These are phyloP conservation scores for Geotrichum phurueaensis DNA, from an alignment of 1,139 yeast genomes.

Conservation along the genomic window DNA sequence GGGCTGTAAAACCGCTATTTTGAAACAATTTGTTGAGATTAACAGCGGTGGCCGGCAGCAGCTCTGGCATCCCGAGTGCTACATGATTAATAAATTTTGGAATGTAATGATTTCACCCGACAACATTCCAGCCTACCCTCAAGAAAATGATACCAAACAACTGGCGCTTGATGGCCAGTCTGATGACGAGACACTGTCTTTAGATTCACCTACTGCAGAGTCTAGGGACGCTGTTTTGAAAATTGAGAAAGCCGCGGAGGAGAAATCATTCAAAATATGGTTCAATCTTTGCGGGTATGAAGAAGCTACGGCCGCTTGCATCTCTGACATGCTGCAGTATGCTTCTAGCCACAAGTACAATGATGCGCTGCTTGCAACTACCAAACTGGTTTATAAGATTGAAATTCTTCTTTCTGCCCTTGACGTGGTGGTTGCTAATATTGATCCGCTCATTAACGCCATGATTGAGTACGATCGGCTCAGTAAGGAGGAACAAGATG, in stretches of 20 bases:
- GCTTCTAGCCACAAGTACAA: slow-evolving; percentile 73
- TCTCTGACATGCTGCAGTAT: slow-evolving; percentile 84
- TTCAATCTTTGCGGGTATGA: slow-evolving; percentile 80
- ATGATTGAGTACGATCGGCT: slow-evolving; percentile 13
- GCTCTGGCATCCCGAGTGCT: slow-evolving; percentile 99
- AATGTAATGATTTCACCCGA: slow-evolving; percentile 47
- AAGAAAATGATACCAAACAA: neutral
- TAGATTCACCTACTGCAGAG: slow-evolving; percentile 37
- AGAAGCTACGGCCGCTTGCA: slow-evolving; percentile 83
- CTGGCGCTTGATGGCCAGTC: neutral
- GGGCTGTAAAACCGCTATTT: slow-evolving; percentile 86
- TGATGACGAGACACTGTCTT: neutral
- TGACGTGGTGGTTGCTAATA: slow-evolving; percentile 41
- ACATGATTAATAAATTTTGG: slow-evolving; percentile 97
- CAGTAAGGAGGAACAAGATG: slow-evolving; percentile 16
- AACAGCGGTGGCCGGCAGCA: slow-evolving; percentile 86
- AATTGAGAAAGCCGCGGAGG: slow-evolving; percentile 59
- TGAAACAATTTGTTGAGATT: slow-evolving; percentile 90
- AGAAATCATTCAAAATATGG: slow-evolving; percentile 78
- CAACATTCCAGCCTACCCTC: slow-evolving; percentile 4
- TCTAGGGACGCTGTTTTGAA: slow-evolving; percentile 41
- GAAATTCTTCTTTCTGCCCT: slow-evolving; percentile 74
- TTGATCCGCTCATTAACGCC: slow-evolving; percentile 24
- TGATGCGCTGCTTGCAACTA: slow-evolving; percentile 70
- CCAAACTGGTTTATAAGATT: slow-evolving; percentile 63